Percentiles rank a stretch among this genome's conserved stretches.
Conservation (phyloP, 441 rosid species). For the Euphorbia corollata region DNA sequence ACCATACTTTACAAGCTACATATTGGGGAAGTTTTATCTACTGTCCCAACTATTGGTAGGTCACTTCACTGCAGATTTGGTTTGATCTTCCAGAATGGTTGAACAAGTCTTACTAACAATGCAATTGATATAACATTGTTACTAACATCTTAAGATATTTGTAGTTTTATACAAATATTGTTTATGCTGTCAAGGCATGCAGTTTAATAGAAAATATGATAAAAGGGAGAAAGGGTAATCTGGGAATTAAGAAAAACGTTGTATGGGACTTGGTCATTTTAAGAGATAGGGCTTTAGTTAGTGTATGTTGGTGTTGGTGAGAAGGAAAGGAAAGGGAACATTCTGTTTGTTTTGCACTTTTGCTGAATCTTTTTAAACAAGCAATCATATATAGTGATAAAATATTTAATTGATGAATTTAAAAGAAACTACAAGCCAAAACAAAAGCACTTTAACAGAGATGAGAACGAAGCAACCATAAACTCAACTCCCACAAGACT, state of each 20-base stretch:
- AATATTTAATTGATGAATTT: background rate
- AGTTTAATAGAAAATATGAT: background rate
- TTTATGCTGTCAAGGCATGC: background rate
- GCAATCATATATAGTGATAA: background rate
- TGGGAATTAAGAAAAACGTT: background rate
- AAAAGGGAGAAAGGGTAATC: background rate
- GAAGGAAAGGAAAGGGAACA: background rate
- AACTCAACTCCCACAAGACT: background rate
- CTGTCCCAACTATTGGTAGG: conserved; percentile 91
- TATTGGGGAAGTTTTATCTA: conserved; percentile 90
- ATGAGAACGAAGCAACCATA: background rate
- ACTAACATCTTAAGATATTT: background rate
- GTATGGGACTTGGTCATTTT: background rate
- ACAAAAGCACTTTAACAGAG: background rate
- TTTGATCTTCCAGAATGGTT: background rate
- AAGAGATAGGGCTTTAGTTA: background rate
- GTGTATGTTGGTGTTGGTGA: background rate
- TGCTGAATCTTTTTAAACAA: background rate
- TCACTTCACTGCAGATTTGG: background rate
- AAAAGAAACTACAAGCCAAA: background rate
- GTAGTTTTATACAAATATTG: background rate
- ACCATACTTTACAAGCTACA: conserved; percentile 91
- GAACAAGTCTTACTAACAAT: background rate
- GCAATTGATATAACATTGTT: no score
- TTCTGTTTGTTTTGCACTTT: background rate